Percentiles rank a stretch among this genome's conserved stretches.
phyloP scores from a whole-genome alignment of 345 rosid species.

The Passiflora organensis region DNA sequence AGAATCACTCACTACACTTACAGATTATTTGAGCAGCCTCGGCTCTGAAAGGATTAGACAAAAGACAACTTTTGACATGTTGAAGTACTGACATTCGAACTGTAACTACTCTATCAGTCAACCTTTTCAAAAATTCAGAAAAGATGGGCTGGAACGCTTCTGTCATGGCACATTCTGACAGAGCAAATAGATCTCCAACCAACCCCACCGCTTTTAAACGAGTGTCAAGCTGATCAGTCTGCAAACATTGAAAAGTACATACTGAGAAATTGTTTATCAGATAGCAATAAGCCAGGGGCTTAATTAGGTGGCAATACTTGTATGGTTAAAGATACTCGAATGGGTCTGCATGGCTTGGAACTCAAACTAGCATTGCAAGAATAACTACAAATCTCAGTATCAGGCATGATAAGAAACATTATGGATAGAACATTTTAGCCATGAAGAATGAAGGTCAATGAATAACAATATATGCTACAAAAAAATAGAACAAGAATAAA shows the following conservation, averaged over 20 bases:
- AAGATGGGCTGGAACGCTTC: conserved; percentile 82
- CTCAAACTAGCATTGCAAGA: background rate
- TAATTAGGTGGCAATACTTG: background rate
- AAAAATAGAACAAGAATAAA: background rate
- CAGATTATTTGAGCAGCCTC: conserved; percentile 81
- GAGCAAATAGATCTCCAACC: conserved; percentile 82
- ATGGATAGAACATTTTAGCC: too few species aligned
- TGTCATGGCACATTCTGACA: conserved; percentile 53
- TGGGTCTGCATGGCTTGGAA: background rate
- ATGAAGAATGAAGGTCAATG: too few species aligned
- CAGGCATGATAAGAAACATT: too few species aligned
- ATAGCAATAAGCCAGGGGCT: conserved; percentile 1
- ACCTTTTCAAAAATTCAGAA: conserved; percentile 84
- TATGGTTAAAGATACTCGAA: background rate
- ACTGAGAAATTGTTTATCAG: conserved; percentile 19
- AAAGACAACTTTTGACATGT: conserved; percentile 74
- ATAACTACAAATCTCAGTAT: too few species aligned
- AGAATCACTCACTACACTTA: conserved; percentile 40
- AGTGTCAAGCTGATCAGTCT: conserved; percentile 84
- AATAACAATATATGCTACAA: too few species aligned
- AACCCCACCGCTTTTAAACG: conserved; percentile 82
- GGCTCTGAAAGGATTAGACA: conserved; percentile 60
- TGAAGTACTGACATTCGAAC: conserved; percentile 86
- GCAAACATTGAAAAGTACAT: conserved; percentile 28
- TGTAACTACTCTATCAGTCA: conserved; percentile 82